Evolutionary conservation across 768 basidiomycete species (phyloP).

Genomic region (Suillus ampliporus): DNA sequence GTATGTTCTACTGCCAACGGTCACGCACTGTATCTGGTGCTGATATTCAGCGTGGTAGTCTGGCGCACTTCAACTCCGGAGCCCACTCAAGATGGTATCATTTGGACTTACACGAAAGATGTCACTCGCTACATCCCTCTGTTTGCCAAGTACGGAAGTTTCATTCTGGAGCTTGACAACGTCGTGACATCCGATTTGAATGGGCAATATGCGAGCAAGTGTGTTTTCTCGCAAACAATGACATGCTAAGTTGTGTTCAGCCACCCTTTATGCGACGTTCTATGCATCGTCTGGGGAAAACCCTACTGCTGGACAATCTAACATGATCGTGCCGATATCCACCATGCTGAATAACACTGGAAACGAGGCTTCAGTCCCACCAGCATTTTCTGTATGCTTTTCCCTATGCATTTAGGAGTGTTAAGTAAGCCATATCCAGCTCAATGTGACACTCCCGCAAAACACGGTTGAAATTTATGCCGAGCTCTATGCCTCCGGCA

Average conservation of each 20-base stretch:
- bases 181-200: conserved; percentile 59
- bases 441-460: conserved; percentile 70
- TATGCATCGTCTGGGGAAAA: conserved; percentile 61
- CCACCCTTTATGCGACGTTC: conserved; percentile 73
- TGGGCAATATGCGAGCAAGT: conserved; percentile 73
- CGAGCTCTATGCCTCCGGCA: conserved; percentile 75
- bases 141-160: conserved; percentile 68
- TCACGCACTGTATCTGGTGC: not conserved
- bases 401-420: not conserved
- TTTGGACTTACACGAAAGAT: conserved; percentile 81
- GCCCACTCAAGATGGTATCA: conserved; percentile 70
- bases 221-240: conserved; percentile 12
- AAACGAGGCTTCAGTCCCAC: conserved; percentile 79
- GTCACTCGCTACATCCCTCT: conserved; percentile 75
- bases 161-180: conserved; percentile 79
- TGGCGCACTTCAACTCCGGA: conserved; percentile 86
- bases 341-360: conserved; percentile 66
- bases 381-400: conserved; percentile 63
- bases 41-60: conserved; percentile 43
- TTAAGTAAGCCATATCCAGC: conserved; percentile 39
- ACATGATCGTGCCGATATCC: conserved; percentile 72
- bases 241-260: conserved; percentile 39
- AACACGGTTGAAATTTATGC: conserved; percentile 72
- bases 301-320: conserved; percentile 64
- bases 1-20: conserved; percentile 42